A percentile compares a stretch with the other conserved stretches of the same genome.
Conservation (phyloP, 2,329 filamentous ascomycete species). For the Albifimbria verrucaria region DNA sequence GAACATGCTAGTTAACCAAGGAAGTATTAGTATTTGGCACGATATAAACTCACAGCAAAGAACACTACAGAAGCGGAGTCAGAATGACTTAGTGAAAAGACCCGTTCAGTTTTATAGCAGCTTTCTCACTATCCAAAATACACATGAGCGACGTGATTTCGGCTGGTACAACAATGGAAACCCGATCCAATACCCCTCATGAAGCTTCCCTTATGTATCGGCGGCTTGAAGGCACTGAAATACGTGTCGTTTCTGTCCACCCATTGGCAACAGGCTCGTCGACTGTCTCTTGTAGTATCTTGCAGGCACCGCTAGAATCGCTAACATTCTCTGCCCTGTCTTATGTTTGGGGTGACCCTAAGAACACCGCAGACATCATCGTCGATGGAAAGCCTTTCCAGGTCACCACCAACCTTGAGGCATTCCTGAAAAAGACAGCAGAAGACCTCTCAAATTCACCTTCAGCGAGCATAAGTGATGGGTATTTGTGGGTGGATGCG, state of each 20-base stretch:
- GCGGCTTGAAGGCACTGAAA: neutral
- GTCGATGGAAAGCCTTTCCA: neutral
- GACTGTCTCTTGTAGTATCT: neutral
- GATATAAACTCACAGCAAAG: no score
- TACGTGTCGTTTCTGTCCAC: neutral
- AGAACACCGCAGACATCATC: neutral
- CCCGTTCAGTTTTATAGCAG: no score
- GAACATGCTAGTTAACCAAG: no score
- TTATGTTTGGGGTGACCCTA: neutral
- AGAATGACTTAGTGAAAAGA: no score
- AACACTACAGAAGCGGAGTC: no score
- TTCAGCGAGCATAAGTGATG: no score
- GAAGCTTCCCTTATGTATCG: neutral
- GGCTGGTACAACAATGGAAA: no score
- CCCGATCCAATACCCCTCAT: neutral
- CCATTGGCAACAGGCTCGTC: neutral
- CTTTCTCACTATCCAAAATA: no score
- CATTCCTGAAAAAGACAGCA: neutral
- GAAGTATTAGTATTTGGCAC: neutral
- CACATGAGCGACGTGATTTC: no score
- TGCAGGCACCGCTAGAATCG: neutral
- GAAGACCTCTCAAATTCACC: no score
- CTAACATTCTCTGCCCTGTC: neutral
- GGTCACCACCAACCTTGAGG: neutral
- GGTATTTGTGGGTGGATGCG: neutral